Conservation (phyloP, 2,329 filamentous ascomycete genomes). For the Colletotrichum destructivum region DNA sequence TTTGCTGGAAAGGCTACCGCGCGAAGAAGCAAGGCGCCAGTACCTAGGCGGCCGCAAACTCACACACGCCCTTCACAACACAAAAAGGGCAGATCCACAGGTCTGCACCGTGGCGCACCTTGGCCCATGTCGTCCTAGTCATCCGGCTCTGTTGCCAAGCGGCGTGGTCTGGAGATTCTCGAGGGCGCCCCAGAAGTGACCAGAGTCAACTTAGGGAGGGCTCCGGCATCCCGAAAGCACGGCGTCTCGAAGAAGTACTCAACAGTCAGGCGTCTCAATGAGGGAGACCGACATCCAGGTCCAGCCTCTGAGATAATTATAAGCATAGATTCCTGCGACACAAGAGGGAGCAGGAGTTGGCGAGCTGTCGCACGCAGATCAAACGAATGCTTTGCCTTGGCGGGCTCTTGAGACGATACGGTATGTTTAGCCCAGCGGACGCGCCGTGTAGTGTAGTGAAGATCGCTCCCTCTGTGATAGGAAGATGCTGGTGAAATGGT, state of each 20-base stretch:
- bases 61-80: too few species aligned
- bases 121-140: too few species aligned
- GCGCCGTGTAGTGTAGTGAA: background rate
- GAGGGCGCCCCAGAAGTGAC: background rate
- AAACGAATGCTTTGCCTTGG: conserved; percentile 18
- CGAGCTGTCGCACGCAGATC: conserved; percentile 33
- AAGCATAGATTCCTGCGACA: conserved; percentile 22
- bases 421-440: background rate
- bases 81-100: too few species aligned
- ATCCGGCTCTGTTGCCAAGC: background rate
- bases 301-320: conserved; percentile 12
- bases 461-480: conserved; percentile 10
- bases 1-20: too few species aligned
- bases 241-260: background rate
- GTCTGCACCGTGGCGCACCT: too few species aligned
- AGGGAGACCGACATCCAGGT: background rate
- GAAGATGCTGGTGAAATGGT: background rate
- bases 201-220: too few species aligned
- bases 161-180: too few species aligned
- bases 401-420: conserved; percentile 28
- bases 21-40: too few species aligned
- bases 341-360: conserved; percentile 27
- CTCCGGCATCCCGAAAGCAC: background rate
- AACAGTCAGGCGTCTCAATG: background rate
- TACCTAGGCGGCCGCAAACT: too few species aligned